Evolutionary conservation across 2,329 filamentous ascomycete species (phyloP).

Genomic region (Alternaria brassicicola): DNA sequence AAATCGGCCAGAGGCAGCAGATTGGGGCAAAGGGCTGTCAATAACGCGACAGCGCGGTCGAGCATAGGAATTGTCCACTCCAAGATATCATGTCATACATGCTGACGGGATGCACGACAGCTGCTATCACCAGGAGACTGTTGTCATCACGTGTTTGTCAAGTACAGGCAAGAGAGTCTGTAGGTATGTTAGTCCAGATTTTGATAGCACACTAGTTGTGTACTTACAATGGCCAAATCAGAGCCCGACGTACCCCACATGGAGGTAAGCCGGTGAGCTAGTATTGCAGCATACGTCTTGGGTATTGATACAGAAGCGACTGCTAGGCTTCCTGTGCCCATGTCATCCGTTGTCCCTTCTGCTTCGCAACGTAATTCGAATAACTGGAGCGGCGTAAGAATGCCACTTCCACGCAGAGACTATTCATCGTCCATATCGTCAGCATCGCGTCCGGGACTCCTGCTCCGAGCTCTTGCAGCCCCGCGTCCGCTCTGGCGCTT

Average conservation of each 20-base stretch:
- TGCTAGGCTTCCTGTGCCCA: neutral
- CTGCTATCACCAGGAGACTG: neutral
- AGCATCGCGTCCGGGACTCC: conserved; percentile 51
- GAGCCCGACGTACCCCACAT: conserved; percentile 19
- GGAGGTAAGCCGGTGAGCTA: conserved; percentile 24
- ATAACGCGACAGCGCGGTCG: neutral
- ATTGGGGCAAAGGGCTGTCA: neutral
- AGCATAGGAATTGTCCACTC: neutral
- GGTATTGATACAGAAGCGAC: neutral
- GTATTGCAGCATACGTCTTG: conserved; percentile 5
- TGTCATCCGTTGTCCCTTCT: neutral
- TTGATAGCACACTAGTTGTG: neutral
- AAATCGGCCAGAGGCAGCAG: neutral
- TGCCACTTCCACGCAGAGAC: neutral
- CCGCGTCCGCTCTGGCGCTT: conserved; percentile 41
- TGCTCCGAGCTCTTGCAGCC: conserved; percentile 49
- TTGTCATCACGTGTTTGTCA: neutral
- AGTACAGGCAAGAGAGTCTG: neutral
- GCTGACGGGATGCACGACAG: neutral
- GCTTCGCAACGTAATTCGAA: neutral
- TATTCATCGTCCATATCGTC: conserved; percentile 40
- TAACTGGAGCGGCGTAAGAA: neutral
- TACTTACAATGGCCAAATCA: conserved; percentile 22
- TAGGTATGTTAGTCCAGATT: neutral
- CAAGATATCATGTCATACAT: neutral